Percentiles rank a stretch among this genome's conserved stretches.
phyloP scores from a whole-genome alignment of 805 yeast species.

The Millerozyma acaciae region DNA sequence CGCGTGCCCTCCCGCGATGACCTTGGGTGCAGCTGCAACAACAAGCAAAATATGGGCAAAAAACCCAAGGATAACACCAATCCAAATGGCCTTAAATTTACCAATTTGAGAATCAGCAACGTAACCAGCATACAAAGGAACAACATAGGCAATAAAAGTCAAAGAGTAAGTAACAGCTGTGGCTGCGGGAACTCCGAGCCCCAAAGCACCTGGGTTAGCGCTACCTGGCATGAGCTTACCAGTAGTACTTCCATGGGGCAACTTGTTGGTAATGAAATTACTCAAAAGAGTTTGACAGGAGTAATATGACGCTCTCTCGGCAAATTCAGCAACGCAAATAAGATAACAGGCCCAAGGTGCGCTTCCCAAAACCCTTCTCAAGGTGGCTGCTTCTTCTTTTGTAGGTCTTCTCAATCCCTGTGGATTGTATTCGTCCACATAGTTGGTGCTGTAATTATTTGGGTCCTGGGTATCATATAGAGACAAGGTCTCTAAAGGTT shows the following conservation, averaged over 20 bases:
- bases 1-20: slow-evolving; percentile 32
- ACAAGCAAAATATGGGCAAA: slow-evolving; percentile 46
- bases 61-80: slow-evolving; percentile 46
- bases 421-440: slow-evolving; percentile 33
- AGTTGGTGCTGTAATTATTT: slow-evolving; percentile 18
- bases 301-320: slow-evolving; percentile 54
- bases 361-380: slow-evolving; percentile 41
- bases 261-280: slow-evolving; percentile 48
- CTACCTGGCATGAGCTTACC: slow-evolving; percentile 34
- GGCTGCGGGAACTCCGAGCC: slow-evolving; percentile 43
- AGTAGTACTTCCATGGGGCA: slow-evolving; percentile 46
- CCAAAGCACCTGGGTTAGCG: slow-evolving; percentile 49
- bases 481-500: slow-evolving; percentile 4
- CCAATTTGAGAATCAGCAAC: slow-evolving; percentile 48
- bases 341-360: slow-evolving; percentile 49
- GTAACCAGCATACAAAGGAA: slow-evolving; percentile 50
- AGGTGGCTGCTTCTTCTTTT: slow-evolving; percentile 18
- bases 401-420: slow-evolving; percentile 34
- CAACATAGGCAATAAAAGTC: slow-evolving; percentile 46
- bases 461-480: slow-evolving; percentile 20
- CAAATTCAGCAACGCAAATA: slow-evolving; percentile 49
- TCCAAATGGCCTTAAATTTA: slow-evolving; percentile 46
- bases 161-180: slow-evolving; percentile 45
- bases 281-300: slow-evolving; percentile 43
- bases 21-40: slow-evolving; percentile 45